phyloP scores from a whole-genome alignment of 371 early-diverging fungal genomes.

The Circinella umbellata region DNA sequence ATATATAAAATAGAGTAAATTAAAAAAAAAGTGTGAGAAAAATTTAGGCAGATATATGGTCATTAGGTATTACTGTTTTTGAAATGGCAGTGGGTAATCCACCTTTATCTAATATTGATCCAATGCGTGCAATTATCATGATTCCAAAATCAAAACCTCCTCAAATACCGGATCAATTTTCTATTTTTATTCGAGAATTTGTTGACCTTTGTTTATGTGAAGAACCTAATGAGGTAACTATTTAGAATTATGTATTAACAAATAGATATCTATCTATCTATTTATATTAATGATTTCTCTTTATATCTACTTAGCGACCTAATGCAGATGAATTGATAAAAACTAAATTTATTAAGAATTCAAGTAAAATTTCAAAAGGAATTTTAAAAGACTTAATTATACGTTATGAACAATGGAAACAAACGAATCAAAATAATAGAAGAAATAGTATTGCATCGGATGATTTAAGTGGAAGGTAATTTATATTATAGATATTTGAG shows the following conservation, averaged over 20 bases:
- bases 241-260: not conserved
- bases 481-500: not conserved
- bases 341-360: constrained; percentile 60
- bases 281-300: too few species aligned
- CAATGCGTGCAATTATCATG: constrained; percentile 87
- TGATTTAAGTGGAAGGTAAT: constrained; percentile 49
- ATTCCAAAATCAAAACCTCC: constrained; percentile 83
- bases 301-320: constrained; percentile 44
- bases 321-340: constrained; percentile 64
- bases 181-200: constrained; percentile 87
- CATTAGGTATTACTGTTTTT: constrained; percentile 95
- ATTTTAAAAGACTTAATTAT: constrained; percentile 55
- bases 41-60: constrained; percentile 87
- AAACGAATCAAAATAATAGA: constrained; percentile 41
- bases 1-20: constrained; percentile 5
- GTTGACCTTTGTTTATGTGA: constrained; percentile 85
- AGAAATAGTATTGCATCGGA: constrained; percentile 49
- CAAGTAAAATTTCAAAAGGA: constrained; percentile 48
- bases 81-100: constrained; percentile 96
- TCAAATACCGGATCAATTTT: constrained; percentile 73
- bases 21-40: not conserved
- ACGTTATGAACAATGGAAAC: constrained; percentile 56
- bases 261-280: too few species aligned
- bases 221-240: constrained; percentile 78
- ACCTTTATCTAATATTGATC: constrained; percentile 92